Evolutionary conservation across 192 early-diverging fungal species (phyloP).

Genomic region (Gigaspora rosea): DNA sequence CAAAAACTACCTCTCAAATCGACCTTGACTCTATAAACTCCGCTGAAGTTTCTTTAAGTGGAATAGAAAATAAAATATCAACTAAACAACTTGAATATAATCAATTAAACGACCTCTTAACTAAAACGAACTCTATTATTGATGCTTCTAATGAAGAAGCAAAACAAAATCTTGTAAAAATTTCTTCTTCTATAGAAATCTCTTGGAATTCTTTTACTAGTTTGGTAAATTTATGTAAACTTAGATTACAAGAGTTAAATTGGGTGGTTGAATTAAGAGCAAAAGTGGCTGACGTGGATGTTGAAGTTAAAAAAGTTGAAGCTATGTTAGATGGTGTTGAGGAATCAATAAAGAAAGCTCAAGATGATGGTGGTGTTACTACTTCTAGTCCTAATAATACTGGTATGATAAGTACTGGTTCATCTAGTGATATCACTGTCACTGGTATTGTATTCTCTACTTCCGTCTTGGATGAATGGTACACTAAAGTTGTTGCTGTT

Average conservation of each 20-base stretch:
- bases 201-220: slow-evolving; percentile 13
- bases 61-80: slow-evolving; percentile 24
- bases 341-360: slow-evolving; percentile 18
- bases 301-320: slow-evolving; percentile 31
- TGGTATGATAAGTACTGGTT: not conserved
- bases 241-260: slow-evolving; percentile 28
- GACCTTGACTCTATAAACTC: slow-evolving; percentile 13
- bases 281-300: slow-evolving; percentile 18
- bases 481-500: slow-evolving; percentile 23
- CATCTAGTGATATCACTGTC: slow-evolving; percentile 21
- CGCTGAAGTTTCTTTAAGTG: not conserved
- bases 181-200: slow-evolving; percentile 3
- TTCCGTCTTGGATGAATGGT: slow-evolving; percentile 31
- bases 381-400: not conserved
- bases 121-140: not conserved
- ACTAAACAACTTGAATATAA: slow-evolving; percentile 19
- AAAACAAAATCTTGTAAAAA: not conserved
- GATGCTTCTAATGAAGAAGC: not conserved
- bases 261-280: slow-evolving; percentile 14
- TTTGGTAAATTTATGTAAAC: slow-evolving; percentile 15
- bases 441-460: slow-evolving; percentile 31
- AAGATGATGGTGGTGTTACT: slow-evolving; percentile 10
- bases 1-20: not conserved
- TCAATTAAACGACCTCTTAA: not conserved
- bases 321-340: slow-evolving; percentile 31